These are phyloP conservation scores for Suillus weaverae DNA, from an alignment of 768 basidiomycete species.

Conservation along the genomic window DNA sequence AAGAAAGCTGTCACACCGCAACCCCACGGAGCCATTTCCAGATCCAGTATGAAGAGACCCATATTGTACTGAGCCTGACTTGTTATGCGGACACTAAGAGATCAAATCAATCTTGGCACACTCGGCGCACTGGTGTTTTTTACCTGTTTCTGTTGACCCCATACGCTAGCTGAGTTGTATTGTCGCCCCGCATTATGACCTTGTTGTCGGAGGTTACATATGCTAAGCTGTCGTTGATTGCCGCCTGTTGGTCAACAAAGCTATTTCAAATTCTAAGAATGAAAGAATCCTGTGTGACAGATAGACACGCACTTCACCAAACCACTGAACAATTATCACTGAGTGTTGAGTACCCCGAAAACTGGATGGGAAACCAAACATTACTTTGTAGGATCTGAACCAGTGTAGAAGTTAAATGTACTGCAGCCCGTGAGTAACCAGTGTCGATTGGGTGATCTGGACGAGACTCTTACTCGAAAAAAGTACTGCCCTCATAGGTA, in stretches of 20 bases:
- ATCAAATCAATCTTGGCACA: not conserved
- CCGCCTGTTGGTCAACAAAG: constrained; percentile 57
- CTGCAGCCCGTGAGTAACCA: constrained; percentile 26
- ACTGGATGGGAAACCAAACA: constrained; percentile 20
- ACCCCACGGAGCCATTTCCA: constrained; percentile 84
- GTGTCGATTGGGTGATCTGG: not conserved
- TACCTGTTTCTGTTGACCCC: constrained; percentile 67
- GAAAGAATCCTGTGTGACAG: not conserved
- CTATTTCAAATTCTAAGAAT: constrained; percentile 33
- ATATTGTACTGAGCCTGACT: constrained; percentile 63
- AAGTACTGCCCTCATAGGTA: constrained; percentile 61
- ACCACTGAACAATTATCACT: constrained; percentile 48
- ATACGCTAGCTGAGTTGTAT: constrained; percentile 52
- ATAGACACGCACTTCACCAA: constrained; percentile 58
- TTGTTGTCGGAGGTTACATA: constrained; percentile 57
- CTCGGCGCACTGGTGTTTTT: constrained; percentile 4
- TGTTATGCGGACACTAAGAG: constrained; percentile 71
- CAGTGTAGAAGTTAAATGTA: constrained; percentile 59
- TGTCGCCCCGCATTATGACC: constrained; percentile 78
- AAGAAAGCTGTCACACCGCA: constrained; percentile 56
- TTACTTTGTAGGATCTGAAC: constrained; percentile 68
- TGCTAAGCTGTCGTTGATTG: constrained; percentile 53
- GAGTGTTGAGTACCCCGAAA: constrained; percentile 12
- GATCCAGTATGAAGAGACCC: constrained; percentile 83
- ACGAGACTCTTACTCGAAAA: constrained; percentile 60